A percentile compares a stretch with the other conserved stretches of the same genome.
Evolutionary conservation across 805 yeast genomes (phyloP).

Genomic region (Wickerhamiella vanderwaltii): DNA sequence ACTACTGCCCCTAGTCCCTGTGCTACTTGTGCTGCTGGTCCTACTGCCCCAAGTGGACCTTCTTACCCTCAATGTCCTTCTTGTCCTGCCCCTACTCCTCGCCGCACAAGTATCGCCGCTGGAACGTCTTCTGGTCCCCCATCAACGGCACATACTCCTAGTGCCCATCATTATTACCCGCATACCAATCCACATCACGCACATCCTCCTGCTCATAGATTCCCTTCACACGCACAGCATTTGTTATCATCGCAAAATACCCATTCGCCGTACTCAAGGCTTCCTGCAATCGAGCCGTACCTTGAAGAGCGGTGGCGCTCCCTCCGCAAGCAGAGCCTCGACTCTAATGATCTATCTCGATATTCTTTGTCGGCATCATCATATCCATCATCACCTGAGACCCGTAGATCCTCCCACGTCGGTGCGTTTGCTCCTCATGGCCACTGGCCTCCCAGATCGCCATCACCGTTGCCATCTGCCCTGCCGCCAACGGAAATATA

Average conservation of each 20-base stretch:
- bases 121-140: neutral
- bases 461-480: neutral
- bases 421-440: neutral
- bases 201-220: neutral
- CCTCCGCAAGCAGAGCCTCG: slow-evolving; percentile 10
- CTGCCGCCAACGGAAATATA: neutral
- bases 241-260: neutral
- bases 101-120: no score
- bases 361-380: slow-evolving; percentile 6
- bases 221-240: neutral
- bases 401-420: slow-evolving; percentile 7
- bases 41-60: no score
- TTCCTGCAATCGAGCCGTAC: slow-evolving; percentile 6
- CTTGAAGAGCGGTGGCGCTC: slow-evolving; percentile 6
- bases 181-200: no score
- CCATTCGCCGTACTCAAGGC: neutral
- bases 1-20: neutral
- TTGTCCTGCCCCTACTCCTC: no score
- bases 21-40: neutral
- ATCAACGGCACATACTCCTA: neutral
- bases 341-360: slow-evolving; percentile 8
- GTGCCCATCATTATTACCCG: no score
- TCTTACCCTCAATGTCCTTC: no score
- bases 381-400: slow-evolving; percentile 9
- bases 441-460: slow-evolving; percentile 2